Evolutionary conservation across 805 yeast species (phyloP).

Genomic region (Candida patagonica): DNA sequence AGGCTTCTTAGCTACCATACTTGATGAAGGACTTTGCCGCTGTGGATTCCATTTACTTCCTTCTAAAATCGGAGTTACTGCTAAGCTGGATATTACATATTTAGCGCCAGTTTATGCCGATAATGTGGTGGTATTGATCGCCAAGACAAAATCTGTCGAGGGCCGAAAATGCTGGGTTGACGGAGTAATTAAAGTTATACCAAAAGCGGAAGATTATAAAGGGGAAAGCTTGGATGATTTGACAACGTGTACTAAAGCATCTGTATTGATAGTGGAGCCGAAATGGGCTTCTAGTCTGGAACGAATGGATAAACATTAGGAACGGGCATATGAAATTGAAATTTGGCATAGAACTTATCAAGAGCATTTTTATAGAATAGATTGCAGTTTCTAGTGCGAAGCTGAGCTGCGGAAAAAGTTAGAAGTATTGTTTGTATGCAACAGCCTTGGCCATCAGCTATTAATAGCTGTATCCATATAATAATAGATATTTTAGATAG

Average conservation of each 20-base stretch:
- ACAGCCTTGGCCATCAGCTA: too few species aligned
- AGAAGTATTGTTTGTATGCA: too few species aligned
- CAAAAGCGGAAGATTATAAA: constrained; percentile 13
- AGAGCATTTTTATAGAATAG: too few species aligned
- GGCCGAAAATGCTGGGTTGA: constrained; percentile 78
- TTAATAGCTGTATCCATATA: too few species aligned
- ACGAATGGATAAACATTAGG: neutral
- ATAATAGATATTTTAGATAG: too few species aligned
- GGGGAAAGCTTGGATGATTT: constrained; percentile 11
- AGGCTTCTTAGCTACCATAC: constrained; percentile 71
- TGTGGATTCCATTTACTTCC: constrained; percentile 84
- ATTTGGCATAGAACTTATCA: too few species aligned
- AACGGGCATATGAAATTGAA: neutral
- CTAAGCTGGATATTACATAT: constrained; percentile 58
- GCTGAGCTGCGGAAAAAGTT: too few species aligned
- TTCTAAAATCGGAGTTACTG: constrained; percentile 81
- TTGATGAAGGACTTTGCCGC: constrained; percentile 79
- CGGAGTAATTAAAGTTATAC: constrained; percentile 51
- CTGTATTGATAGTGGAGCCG: constrained; percentile 30
- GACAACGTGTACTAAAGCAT: constrained; percentile 24
- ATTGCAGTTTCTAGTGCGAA: too few species aligned
- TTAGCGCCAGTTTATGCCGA: constrained; percentile 47
- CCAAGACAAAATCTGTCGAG: constrained; percentile 51
- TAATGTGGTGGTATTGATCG: constrained; percentile 55
- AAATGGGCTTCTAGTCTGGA: constrained; percentile 27